Percentiles rank a stretch among this genome's conserved stretches.
phyloP scores from a whole-genome alignment of 306 rosid species.

The Dryas alaskensis region DNA sequence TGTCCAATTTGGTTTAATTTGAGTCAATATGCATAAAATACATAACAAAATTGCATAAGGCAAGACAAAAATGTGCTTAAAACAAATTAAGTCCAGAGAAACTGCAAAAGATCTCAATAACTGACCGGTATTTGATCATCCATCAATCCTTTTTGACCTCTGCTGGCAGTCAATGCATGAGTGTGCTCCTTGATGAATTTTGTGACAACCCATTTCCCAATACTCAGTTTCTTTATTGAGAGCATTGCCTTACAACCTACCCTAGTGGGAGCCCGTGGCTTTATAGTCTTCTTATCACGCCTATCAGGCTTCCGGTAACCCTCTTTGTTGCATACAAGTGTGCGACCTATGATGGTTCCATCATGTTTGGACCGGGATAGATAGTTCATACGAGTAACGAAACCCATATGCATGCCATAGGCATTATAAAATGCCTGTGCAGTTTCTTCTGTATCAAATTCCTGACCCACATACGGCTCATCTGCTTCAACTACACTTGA shows the following conservation, averaged over 20 bases:
- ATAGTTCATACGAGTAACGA: conserved; percentile 29
- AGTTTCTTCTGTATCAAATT: conserved; percentile 30
- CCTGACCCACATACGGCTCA: conserved; percentile 40
- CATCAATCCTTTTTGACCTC: conserved; percentile 2
- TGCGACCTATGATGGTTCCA: conserved; percentile 28
- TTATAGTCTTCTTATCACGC: conserved; percentile 28
- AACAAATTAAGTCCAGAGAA: conserved; percentile 5
- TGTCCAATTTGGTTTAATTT: background rate
- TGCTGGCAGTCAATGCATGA: conserved; percentile 27
- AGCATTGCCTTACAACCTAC: conserved; percentile 44
- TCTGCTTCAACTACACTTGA: conserved; percentile 15
- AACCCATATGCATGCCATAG: conserved; percentile 33
- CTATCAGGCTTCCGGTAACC: conserved; percentile 36
- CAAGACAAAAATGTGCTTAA: background rate
- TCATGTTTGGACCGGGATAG: conserved; percentile 35
- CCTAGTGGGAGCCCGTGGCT: conserved; percentile 31
- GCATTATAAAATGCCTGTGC: conserved; percentile 37
- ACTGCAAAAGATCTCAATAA: background rate
- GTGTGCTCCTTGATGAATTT: conserved; percentile 38
- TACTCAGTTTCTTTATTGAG: conserved; percentile 22
- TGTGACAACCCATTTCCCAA: conserved; percentile 34
- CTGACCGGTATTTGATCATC: conserved; percentile 28
- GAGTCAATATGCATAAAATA: background rate
- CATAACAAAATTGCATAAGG: background rate
- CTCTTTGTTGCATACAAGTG: conserved; percentile 46